Percentiles rank a stretch among this genome's conserved stretches.
Conservation (phyloP, 2,329 filamentous ascomycete genomes). For the Diplodia corticola region DNA sequence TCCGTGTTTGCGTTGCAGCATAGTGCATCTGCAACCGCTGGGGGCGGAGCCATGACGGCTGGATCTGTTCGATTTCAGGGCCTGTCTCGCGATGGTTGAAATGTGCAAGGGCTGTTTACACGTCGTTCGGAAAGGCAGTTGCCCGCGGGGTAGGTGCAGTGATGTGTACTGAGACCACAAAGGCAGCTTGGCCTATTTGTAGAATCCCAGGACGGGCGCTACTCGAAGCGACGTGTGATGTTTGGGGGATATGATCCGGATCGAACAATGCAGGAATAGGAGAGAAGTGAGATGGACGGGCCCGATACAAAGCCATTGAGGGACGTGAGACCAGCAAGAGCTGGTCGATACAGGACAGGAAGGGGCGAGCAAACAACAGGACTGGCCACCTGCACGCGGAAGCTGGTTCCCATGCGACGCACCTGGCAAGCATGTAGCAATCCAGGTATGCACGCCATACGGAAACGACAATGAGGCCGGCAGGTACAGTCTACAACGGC, state of each 20-base stretch:
- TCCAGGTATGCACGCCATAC: too few species aligned
- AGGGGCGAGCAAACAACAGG: not conserved
- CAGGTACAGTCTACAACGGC: too few species aligned
- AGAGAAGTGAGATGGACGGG: constrained; percentile 26
- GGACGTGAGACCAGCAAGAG: not conserved
- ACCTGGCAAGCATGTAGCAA: not conserved
- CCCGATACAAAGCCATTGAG: not conserved
- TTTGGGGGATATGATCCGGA: constrained; percentile 25
- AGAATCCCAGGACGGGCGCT: not conserved
- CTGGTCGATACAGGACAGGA: not conserved
- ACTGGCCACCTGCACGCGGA: not conserved
- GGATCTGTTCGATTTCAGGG: not conserved
- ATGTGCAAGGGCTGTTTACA: not conserved
- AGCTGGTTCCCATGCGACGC: not conserved
- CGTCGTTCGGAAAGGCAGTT: not conserved
- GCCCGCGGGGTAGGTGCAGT: not conserved
- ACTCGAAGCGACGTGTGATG: not conserved
- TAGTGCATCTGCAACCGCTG: constrained; percentile 1
- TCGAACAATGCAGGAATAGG: constrained; percentile 34
- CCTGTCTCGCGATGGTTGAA: not conserved
- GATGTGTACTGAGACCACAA: not conserved
- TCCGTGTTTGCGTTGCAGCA: constrained; percentile 1
- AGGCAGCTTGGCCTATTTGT: not conserved
- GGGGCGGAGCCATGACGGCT: not conserved
- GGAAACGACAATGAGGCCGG: not conserved